These are phyloP conservation scores for Penicillium subrubescens DNA, from an alignment of 495 filamentous ascomycete species.

Conservation along the genomic window DNA sequence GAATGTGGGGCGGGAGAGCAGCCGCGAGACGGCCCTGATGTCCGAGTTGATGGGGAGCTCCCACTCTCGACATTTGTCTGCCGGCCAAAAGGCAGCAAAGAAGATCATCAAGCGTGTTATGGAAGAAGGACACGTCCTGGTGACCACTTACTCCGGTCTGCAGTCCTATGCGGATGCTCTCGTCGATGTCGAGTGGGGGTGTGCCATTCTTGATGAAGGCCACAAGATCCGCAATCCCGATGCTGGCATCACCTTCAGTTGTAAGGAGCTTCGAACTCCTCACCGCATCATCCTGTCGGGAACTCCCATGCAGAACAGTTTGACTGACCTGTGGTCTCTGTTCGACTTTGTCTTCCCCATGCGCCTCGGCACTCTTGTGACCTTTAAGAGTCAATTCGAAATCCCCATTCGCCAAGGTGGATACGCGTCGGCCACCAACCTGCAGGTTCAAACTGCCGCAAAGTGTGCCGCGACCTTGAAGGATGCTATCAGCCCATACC, in stretches of 20 bases:
- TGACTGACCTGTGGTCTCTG: constrained; percentile 94
- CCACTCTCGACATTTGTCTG: constrained; percentile 41
- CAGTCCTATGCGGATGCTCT: constrained; percentile 82
- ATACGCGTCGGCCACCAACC: constrained; percentile 89
- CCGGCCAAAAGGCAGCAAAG: constrained; percentile 63
- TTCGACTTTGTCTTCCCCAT: constrained; percentile 98
- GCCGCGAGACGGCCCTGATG: constrained; percentile 66
- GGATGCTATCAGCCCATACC: constrained; percentile 86
- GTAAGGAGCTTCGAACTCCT: constrained; percentile 84
- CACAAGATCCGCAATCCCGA: constrained; percentile 98
- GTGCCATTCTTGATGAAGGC: constrained; percentile 93
- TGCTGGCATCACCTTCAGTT: constrained; percentile 85
- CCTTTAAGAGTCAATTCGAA: constrained; percentile 87
- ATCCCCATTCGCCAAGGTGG: constrained; percentile 88
- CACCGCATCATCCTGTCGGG: constrained; percentile 93
- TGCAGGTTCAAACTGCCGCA: constrained; percentile 88
- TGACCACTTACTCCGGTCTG: constrained; percentile 93
- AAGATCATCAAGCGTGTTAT: constrained; percentile 80
- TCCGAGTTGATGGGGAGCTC: constrained; percentile 39
- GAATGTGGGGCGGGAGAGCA: constrained; percentile 68
- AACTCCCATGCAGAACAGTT: constrained; percentile 96
- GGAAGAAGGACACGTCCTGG: constrained; percentile 85
- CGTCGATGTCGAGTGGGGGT: constrained; percentile 83
- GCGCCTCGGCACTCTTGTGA: constrained; percentile 87
- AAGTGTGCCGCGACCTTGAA: constrained; percentile 90